Base-by-base conservation (phyloP, 2,329 filamentous ascomycete species). In the Elsinoe batatas region DNA sequence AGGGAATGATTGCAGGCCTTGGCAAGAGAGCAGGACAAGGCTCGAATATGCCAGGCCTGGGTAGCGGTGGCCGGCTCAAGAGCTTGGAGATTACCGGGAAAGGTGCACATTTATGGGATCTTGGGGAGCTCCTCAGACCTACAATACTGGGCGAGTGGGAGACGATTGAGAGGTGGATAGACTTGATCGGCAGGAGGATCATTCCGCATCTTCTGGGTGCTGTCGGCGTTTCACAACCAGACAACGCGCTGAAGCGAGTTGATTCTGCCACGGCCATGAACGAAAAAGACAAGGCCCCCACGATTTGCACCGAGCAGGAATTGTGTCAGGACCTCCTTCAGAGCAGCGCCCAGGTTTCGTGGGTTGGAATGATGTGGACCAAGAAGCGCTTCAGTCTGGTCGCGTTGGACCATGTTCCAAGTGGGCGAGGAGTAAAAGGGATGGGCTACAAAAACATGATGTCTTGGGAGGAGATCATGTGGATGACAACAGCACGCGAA, bases 31-130 rank as follows among this genome's bases (percentile, higher is more conserved):
- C n/a, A 11, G 20, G 8, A 13, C 6, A 1, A 2, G 8, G 35
- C 7, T 26, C 11, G 13, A 37, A 26, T 12, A 53, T 6, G 10
- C 20, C 36, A 17, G 49, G 49, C 8, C 10, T 37, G 3, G 32
- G 32, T 7, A 30, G 32, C 17, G 32, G 32, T 26, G 20, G 32
- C 3, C n/a, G 36, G 5, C 37, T 54, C 7, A 40, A n/a, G 18
- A 43, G 26, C 20, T 22, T 54, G 35, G 18, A 43, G 18, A 43
- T 54, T 11, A 42, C 36, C 6, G 51, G 51, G 6, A 17, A 54
- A 12, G 51, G 51, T 30, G 51, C 37, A 10, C 51, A 54, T 22
- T 13, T 54, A 13, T 54, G 51, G 51, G 51, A 54, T 33, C 37
- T 54, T n/a, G 51, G 51, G 17, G 51, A 54, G 35, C 17, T 40